phyloP scores from a whole-genome alignment of 352 stramenopile genomes.

The Globisporangium sylvaticum region DNA sequence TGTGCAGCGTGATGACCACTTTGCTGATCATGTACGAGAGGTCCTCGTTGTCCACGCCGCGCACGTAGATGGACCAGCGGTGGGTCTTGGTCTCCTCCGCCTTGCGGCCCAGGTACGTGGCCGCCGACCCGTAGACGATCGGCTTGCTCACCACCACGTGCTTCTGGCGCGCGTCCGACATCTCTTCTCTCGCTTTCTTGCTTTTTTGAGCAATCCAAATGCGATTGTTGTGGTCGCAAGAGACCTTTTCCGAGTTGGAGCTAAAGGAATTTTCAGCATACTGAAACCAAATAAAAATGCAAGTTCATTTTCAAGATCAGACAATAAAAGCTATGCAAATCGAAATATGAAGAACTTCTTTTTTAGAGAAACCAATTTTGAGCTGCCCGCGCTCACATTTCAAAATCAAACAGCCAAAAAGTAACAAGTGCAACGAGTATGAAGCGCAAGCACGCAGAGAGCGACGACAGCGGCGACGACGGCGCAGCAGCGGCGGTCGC shows the following conservation, averaged over 20 bases:
- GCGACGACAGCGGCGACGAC: background rate
- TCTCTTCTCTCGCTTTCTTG: conserved; percentile 24
- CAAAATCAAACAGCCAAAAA: conserved; percentile 1
- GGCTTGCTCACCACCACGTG: conserved; percentile 87
- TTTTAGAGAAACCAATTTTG: no score
- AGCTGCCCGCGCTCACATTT: background rate
- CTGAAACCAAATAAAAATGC: no score
- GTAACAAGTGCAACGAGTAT: background rate
- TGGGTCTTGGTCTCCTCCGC: conserved; percentile 94
- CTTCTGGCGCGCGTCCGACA: conserved; percentile 75
- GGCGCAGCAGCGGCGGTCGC: background rate
- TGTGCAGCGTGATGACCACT: conserved; percentile 97
- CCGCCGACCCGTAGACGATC: conserved; percentile 94
- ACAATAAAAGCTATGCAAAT: no score
- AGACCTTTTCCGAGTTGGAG: background rate
- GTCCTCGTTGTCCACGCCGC: conserved; percentile 92
- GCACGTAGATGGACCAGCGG: conserved; percentile 93
- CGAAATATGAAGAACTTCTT: no score
- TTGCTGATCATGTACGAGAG: conserved; percentile 94
- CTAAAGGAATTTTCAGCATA: background rate
- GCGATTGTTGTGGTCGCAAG: no score
- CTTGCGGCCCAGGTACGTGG: conserved; percentile 91
- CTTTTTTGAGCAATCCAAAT: background rate
- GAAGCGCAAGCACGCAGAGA: conserved; percentile 28
- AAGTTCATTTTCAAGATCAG: no score